phyloP scores from a whole-genome alignment of 1,139 yeast genomes.

The Hansenula lynferdii region DNA sequence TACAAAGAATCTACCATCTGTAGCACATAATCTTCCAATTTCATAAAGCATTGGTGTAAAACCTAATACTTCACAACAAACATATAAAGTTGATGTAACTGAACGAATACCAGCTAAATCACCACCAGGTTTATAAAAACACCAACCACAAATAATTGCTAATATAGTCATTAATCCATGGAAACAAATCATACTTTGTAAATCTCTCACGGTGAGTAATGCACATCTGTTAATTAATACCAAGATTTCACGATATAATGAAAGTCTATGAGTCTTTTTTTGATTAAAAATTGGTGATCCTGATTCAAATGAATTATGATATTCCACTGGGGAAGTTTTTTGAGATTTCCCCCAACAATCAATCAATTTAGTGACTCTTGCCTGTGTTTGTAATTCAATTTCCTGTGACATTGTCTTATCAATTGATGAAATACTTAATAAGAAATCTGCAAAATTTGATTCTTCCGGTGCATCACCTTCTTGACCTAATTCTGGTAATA shows the following conservation, averaged over 20 bases:
- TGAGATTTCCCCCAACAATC: constrained; percentile 39
- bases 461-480: constrained; percentile 28
- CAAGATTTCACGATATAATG: constrained; percentile 43
- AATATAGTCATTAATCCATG: constrained; percentile 22
- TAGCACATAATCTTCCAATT: constrained; percentile 62
- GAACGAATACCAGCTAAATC: constrained; percentile 70
- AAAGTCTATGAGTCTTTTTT: constrained; percentile 17
- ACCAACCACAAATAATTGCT: constrained; percentile 68
- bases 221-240: constrained; percentile 55
- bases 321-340: constrained; percentile 7
- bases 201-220: constrained; percentile 52
- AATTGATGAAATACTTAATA: constrained; percentile 64
- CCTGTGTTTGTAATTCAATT: constrained; percentile 37
- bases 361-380: constrained; percentile 42
- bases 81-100: constrained; percentile 57
- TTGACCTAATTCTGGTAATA: constrained; percentile 33
- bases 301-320: constrained; percentile 8
- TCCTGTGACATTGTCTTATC: constrained; percentile 43
- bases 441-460: constrained; percentile 53
- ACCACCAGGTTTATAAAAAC: constrained; percentile 61
- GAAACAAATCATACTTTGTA: constrained; percentile 1
- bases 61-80: constrained; percentile 58
- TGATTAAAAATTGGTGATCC: constrained; percentile 3
- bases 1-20: constrained; percentile 65
- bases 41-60: constrained; percentile 69